Evolutionary conservation across 148 eudicot species (phyloP).

Genomic region (Amaranthus cruentus): DNA sequence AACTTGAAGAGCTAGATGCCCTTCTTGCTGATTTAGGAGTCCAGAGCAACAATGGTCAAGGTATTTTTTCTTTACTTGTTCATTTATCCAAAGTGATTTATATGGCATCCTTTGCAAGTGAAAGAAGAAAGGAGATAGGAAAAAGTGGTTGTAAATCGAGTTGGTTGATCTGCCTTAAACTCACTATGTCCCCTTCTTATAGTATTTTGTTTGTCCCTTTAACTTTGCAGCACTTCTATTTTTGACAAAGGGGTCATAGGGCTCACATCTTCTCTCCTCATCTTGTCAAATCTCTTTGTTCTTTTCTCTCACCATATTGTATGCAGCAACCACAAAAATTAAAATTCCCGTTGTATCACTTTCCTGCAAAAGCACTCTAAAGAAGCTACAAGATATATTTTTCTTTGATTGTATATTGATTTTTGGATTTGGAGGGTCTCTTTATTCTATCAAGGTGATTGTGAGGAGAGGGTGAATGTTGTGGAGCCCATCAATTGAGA

Average conservation of each 20-base stretch:
- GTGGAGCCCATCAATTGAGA: not conserved
- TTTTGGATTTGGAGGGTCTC: not conserved
- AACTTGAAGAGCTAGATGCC: slow-evolving; percentile 93
- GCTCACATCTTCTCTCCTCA: no score
- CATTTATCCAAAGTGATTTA: not conserved
- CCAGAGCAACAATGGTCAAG: slow-evolving; percentile 43
- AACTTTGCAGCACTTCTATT: no score
- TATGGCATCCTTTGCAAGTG: not conserved
- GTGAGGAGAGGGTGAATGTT: not conserved
- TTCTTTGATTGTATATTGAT: not conserved
- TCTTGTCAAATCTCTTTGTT: no score
- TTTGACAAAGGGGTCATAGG: no score
- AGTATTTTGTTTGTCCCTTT: no score
- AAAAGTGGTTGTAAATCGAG: not conserved
- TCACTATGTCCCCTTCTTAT: no score
- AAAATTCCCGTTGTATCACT: no score
- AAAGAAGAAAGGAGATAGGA: not conserved
- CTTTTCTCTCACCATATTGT: no score
- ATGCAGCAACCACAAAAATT: no score
- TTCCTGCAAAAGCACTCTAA: no score
- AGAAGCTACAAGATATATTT: not conserved
- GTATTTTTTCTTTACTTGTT: slow-evolving; percentile 17
- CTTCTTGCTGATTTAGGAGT: slow-evolving; percentile 77
- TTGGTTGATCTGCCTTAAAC: no score
- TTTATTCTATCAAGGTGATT: not conserved